Base-by-base conservation (phyloP, 1,284 basidiomycete species). In the Schizophyllum amplum region DNA sequence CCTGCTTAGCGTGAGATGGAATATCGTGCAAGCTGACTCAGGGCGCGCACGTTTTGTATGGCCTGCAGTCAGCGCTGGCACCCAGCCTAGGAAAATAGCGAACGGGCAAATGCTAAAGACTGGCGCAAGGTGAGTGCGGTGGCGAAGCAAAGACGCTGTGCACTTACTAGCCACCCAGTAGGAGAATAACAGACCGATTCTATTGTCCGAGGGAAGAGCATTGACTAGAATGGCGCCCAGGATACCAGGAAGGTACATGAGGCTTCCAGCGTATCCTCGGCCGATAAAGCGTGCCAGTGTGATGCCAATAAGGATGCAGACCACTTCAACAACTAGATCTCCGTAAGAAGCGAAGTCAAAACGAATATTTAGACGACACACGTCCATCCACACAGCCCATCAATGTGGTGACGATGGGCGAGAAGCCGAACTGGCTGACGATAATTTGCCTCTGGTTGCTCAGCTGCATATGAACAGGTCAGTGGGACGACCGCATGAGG, bases 361-460 rank as follows among this genome's bases (percentile, higher is more conserved):
- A 3, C 15, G 24, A 50, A 50, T 24, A 15, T 42, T 13, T 17
- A 17, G 33, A 42, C 17, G 33, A 24, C 48, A n/a, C 48, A 50
- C 48, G 21, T 51, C 90, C 90, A 63, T 86, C 83, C 5, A 91
- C 86, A 62, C 84, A 88, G 33, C 87, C 84, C 33, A 92, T 79
- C 2, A 92, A 72, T 0, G 89, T 89, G 1, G 90, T 92, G 60
- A 90, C 82, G 26, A 87, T 72, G 9, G 72, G 70, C 24, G 76
- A 79, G 71, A 88, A 92, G 15, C 90, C 90, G 67, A 92, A 89
- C 55, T 82, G 77, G 51, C 76, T 76, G 57, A 91, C 81, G 64
- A 92, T 90, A 59, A 91, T 76, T 62, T 84, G 80, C 21, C 82
- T 78, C 70, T 91, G 87, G 68, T 90, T 91, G 47, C 84, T 87